Evolutionary conservation across 2,329 filamentous ascomycete species (phyloP), one percentile per base, ranked within the genome.

Genomic region (Tolypocladium endophyticum): DNA sequence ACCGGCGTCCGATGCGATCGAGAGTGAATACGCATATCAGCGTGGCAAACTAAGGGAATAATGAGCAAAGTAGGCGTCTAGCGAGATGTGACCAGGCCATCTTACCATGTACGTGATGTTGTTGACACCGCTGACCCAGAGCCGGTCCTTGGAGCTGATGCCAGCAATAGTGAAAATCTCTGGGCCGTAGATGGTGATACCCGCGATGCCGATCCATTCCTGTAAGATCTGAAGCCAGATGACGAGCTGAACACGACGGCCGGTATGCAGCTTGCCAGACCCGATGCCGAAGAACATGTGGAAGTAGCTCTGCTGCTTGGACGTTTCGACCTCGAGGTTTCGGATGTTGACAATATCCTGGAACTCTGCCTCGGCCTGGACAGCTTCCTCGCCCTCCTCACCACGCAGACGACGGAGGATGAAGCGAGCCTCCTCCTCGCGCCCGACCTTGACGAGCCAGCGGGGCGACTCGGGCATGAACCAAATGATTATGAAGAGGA

Each of bases 171-270:
- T 79, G 69, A 89, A 89, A 58, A 90, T 81, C 2, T 77, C 78
- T 0, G 76, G 77, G 0, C 77, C 78, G 55, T 80, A 85, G 41
- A 89, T 79, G 0, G 86, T 88, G 3, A 89, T 84, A 50, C 85
- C 86, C 0, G 86, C 85, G 61, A 89, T 89, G 0, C 87, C 85
- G 57, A 86, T 80, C 84, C 86, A 88, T 65, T 87, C 83, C 66
- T 88, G 86, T 67, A 89, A 81, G 53, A 89, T 86, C 71, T 89
- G 86, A 11, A 89, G 76, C 86, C 86, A 89, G 41, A 90, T 78
- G 3, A 87, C 86, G 1, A 90, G 78, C 65, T 89, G 86, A 0
- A 89, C 85, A 7, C 87, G 82, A 1, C 87, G 79, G 0, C 81
- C 87, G 0, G 83, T 86, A 63, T 89, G 86, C 11, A 89, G 71